phyloP scores from a whole-genome alignment of 225 moss, liverwort and hornwort species.

The Marchantia paleacea region DNA sequence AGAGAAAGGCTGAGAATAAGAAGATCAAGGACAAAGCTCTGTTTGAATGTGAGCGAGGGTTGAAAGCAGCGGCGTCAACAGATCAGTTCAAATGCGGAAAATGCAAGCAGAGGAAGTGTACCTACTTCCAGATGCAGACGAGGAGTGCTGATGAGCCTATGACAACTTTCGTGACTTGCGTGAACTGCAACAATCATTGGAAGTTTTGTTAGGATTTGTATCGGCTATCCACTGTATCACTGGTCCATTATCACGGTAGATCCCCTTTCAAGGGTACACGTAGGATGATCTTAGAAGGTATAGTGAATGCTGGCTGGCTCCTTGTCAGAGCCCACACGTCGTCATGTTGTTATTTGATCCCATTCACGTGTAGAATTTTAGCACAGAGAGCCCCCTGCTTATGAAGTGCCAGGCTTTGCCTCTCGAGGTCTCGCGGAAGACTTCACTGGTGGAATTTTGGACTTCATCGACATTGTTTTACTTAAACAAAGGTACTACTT shows the following conservation, averaged over 20 bases:
- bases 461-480: background rate
- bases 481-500: background rate
- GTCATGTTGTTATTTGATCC: background rate
- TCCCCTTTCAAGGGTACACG: background rate
- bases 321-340: background rate
- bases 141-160: conserved; percentile 99
- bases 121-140: conserved; percentile 92
- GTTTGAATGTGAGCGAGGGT: conserved; percentile 87
- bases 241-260: background rate
- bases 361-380: background rate
- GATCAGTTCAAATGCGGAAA: conserved; percentile 91
- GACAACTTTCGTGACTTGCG: conserved; percentile 88
- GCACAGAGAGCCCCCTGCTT: background rate
- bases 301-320: conserved; percentile 5
- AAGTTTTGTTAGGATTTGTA: conserved; percentile 67
- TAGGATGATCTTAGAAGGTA: background rate
- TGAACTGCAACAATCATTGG: conserved; percentile 88
- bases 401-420: background rate
- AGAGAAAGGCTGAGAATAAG: conserved; percentile 69
- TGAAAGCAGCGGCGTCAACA: conserved; percentile 69
- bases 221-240: conserved; percentile 8
- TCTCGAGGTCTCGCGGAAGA: background rate
- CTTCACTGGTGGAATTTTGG: background rate
- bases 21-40: conserved; percentile 66
- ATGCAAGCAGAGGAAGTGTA: conserved; percentile 81